phyloP scores from a whole-genome alignment of 108 stramenopile species.

The Skeletonema tropicum region DNA sequence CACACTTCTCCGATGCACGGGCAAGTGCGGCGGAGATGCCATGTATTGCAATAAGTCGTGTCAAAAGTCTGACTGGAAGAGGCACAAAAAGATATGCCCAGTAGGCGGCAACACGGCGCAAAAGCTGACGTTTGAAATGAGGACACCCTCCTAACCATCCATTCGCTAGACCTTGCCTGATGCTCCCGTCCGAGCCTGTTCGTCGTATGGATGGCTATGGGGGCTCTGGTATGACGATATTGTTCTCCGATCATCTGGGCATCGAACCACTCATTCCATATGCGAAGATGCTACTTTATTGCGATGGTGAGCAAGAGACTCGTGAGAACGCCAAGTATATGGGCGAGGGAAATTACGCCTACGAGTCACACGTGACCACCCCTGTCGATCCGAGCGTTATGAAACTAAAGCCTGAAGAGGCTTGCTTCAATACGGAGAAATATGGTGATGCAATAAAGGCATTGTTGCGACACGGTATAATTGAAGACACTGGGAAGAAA shows the following conservation, averaged over 20 bases:
- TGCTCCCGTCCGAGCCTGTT: conserved; percentile 16
- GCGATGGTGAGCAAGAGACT: background rate
- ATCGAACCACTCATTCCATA: conserved; percentile 3
- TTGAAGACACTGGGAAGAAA: conserved; percentile 16
- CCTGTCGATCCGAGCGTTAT: conserved; percentile 1
- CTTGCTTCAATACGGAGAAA: conserved; percentile 21
- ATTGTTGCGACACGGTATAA: conserved; percentile 18
- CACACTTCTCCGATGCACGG: conserved; percentile 5
- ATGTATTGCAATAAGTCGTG: conserved; percentile 24
- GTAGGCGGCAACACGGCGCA: background rate
- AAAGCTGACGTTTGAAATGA: conserved; percentile 5
- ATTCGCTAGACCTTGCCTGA: conserved; percentile 7
- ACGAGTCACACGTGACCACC: conserved; percentile 10
- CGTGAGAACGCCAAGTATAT: background rate
- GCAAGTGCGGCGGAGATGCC: conserved; percentile 3
- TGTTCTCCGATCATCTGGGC: conserved; percentile 14
- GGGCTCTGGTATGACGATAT: conserved; percentile 13
- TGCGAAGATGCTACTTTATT: background rate
- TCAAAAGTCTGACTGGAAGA: conserved; percentile 26
- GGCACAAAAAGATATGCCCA: conserved; percentile 30
- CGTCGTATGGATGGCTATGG: conserved; percentile 22
- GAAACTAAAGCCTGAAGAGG: conserved; percentile 18
- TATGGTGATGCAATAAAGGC: conserved; percentile 16
- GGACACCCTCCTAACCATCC: background rate
- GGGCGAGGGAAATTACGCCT: background rate